Conservation (phyloP, 1,284 basidiomycete genomes). For the Ganoderma sinense region DNA sequence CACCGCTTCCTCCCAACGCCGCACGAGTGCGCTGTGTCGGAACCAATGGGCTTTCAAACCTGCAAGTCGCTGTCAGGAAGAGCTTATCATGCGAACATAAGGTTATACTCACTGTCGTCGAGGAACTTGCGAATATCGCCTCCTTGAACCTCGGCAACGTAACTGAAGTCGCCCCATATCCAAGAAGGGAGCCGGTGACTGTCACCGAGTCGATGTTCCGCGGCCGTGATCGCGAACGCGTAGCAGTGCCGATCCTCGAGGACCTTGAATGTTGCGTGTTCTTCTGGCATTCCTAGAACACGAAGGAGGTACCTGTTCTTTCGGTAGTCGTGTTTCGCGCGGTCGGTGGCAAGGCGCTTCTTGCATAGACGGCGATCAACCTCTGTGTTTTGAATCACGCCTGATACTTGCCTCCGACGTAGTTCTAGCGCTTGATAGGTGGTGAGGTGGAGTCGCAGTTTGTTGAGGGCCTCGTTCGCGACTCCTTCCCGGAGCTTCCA, state of each 20-base stretch:
- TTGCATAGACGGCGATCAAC: neutral
- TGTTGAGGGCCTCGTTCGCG: neutral
- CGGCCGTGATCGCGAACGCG: neutral
- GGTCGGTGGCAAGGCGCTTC: neutral
- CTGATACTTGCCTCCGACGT: neutral
- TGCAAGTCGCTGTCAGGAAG: neutral
- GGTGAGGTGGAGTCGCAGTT: neutral
- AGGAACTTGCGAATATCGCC: neutral
- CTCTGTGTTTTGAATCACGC: neutral
- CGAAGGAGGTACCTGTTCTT: neutral
- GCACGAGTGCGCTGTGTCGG: neutral
- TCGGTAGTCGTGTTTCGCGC: neutral
- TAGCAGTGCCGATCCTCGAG: neutral
- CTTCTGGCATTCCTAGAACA: neutral
- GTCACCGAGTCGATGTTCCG: neutral
- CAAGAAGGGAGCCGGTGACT: neutral
- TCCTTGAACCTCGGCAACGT: neutral
- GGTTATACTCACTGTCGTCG: neutral
- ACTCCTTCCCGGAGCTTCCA: neutral
- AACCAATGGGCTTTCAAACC: neutral
- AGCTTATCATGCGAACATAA: too few relatives aligned
- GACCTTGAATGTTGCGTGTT: neutral
- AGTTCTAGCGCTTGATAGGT: neutral
- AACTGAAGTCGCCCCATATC: conserved; percentile 8
- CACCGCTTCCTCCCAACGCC: neutral